A percentile compares a stretch with the other conserved stretches of the same genome.
These are phyloP conservation scores for Russula brevipes DNA, from an alignment of 768 basidiomycete genomes.

Conservation along the genomic window DNA sequence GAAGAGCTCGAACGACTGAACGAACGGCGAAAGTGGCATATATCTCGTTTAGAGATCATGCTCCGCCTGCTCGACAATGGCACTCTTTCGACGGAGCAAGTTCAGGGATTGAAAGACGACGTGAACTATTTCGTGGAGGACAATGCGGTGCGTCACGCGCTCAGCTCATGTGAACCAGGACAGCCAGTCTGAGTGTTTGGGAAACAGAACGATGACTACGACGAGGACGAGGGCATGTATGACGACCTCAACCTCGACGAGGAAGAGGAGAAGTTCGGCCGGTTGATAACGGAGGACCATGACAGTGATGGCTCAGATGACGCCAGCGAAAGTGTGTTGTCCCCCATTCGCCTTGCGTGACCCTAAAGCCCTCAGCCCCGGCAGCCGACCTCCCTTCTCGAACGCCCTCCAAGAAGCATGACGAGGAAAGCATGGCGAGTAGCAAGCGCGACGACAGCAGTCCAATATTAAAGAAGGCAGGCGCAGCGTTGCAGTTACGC, in stretches of 20 bases:
- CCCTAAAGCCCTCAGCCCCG: conserved; percentile 12
- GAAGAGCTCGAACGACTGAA: conserved; percentile 86
- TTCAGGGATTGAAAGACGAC: conserved; percentile 83
- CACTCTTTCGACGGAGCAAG: conserved; percentile 74
- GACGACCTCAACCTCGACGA: conserved; percentile 97
- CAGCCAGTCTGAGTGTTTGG: not conserved
- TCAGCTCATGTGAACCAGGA: not conserved
- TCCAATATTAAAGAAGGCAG: conserved; percentile 74
- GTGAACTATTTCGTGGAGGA: conserved; percentile 94
- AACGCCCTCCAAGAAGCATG: conserved; percentile 65
- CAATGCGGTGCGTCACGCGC: conserved; percentile 68
- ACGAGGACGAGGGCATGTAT: conserved; percentile 95
- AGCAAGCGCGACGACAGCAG: conserved; percentile 69
- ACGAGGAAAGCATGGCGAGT: conserved; percentile 70
- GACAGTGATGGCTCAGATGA: conserved; percentile 75
- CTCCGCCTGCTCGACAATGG: conserved; percentile 92
- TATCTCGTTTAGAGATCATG: conserved; percentile 87
- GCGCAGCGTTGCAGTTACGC: conserved; percentile 55
- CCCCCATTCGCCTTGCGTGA: not conserved
- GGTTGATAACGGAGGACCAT: conserved; percentile 66
- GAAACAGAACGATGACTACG: conserved; percentile 88
- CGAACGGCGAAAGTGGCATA: conserved; percentile 94
- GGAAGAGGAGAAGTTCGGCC: conserved; percentile 90
- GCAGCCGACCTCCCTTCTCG: conserved; percentile 57
- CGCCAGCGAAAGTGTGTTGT: conserved; percentile 61